These are phyloP conservation scores for Termitomyces sp. DNA, from an alignment of 768 basidiomycete species.

Conservation along the genomic window DNA sequence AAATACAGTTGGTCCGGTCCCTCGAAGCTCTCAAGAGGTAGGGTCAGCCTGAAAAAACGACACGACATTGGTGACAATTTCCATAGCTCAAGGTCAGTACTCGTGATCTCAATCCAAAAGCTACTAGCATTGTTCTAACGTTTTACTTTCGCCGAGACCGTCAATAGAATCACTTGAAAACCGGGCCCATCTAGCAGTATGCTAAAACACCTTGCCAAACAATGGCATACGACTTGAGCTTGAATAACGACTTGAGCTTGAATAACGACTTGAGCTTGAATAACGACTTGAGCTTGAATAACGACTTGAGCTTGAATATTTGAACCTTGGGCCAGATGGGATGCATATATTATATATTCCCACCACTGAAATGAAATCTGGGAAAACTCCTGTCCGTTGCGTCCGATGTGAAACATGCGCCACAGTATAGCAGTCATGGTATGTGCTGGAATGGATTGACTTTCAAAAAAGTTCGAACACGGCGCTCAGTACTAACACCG, in stretches of 20 bases:
- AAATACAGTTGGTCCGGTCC: slow-evolving; percentile 44
- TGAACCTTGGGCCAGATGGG: neutral
- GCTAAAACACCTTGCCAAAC: neutral
- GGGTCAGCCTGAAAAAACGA: slow-evolving; percentile 63
- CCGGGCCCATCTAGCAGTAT: neutral
- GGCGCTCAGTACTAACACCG: too few relatives aligned
- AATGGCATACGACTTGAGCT: neutral
- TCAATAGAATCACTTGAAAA: slow-evolving; percentile 8
- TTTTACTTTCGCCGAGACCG: slow-evolving; percentile 29
- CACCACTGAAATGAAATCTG: neutral
- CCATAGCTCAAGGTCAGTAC: slow-evolving; percentile 29
- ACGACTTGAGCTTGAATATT: too few relatives aligned
- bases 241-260: too few relatives aligned
- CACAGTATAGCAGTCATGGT: neutral
- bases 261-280: too few relatives aligned
- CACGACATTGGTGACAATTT: slow-evolving; percentile 61
- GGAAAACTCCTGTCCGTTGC: neutral
- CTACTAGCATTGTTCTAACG: slow-evolving; percentile 19
- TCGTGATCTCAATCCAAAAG: neutral
- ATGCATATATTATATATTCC: neutral
- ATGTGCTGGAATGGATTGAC: neutral
- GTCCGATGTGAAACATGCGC: neutral
- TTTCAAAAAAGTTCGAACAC: too few relatives aligned
- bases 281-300: too few relatives aligned
- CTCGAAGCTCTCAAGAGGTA: slow-evolving; percentile 41